Base-by-base conservation (phyloP, 352 stramenopile species). In the Globisporangium nagaii region DNA sequence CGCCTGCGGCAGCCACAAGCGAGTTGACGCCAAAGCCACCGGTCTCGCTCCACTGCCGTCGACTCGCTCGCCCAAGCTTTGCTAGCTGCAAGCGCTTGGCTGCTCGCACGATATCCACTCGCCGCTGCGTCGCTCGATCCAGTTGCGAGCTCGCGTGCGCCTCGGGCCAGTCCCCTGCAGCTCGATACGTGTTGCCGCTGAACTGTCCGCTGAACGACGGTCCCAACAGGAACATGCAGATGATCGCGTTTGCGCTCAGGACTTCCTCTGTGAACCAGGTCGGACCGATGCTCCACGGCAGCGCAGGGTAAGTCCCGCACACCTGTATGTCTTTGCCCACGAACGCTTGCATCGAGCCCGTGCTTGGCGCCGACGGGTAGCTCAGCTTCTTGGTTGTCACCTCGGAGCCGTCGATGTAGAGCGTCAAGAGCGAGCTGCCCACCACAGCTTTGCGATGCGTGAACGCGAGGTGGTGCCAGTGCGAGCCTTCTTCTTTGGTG, bases 391-490 rank as follows among this genome's bases (percentile, higher is more conserved):
- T 91, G 2, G 80, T 84, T 24, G 68, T 68, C 12, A 91, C 59
- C 64, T 93, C 83, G 1, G 61, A 63, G 9, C 83, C 83, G 49
- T 93, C 83, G 45, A 93, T 79, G 36, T 79, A 93, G 0, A 91
- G 60, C 3, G 78, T 86, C n/a, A 88, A 52, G 17, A 79, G 55
- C 1, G 83, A 93, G 24, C 71, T 93, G 1, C 83, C 83, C 5
- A 93, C 66, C 1, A 88, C 73, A 6, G 73, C 53, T 61, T 88
- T 89, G 3, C 76, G 76, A 45, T 93, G 83, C 7, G 78, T 83
- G 11, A 93, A 71, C 24, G 72, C 71, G 12, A 93, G 58, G 27
- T 93, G 83, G 47, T 91, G 80, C 83, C 83, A 93, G 25, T 87
- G 73, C 27, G 63, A 60, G 12, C 62, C 54, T 20, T 66, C 62